These are phyloP conservation scores for Angomonas ambiguus DNA, from an alignment of 208 protist species.

Conservation along the genomic window DNA sequence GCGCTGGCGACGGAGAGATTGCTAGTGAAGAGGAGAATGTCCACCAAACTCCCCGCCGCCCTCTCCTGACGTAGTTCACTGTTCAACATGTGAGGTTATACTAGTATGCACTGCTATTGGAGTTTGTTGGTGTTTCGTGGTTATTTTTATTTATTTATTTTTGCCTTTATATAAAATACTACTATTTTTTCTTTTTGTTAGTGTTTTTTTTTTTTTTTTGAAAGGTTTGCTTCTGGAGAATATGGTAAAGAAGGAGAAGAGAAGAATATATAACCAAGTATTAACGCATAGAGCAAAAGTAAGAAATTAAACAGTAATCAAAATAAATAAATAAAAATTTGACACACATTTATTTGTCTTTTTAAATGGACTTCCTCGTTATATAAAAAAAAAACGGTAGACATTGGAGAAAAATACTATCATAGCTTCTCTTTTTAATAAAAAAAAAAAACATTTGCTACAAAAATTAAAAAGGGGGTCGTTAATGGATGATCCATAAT, in stretches of 20 bases:
- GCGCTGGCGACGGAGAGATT: constrained; percentile 42
- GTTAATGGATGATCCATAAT: no score
- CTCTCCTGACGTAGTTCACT: no score
- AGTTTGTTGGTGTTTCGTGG: no score
- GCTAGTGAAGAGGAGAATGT: constrained; percentile 80
- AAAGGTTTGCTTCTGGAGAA: neutral
- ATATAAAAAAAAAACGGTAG: constrained; percentile 6
- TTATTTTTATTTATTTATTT: no score
- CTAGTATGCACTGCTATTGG: no score
- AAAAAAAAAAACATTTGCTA: constrained; percentile 6
- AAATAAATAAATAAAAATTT: constrained; percentile 4
- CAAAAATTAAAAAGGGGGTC: neutral
- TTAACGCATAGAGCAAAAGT: no score
- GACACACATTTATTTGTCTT: neutral
- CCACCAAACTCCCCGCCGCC: no score
- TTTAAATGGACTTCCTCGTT: neutral
- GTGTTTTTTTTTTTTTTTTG: neutral
- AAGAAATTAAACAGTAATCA: no score
- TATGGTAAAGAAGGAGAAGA: neutral
- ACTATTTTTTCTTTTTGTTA: neutral
- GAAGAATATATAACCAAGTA: no score
- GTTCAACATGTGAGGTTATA: no score
- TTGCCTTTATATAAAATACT: no score
- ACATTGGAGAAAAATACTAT: neutral
- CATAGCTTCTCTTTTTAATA: constrained; percentile 5